Conservation (phyloP, 2,329 filamentous ascomycete species). For the Chrysosporium queenslandicum region DNA sequence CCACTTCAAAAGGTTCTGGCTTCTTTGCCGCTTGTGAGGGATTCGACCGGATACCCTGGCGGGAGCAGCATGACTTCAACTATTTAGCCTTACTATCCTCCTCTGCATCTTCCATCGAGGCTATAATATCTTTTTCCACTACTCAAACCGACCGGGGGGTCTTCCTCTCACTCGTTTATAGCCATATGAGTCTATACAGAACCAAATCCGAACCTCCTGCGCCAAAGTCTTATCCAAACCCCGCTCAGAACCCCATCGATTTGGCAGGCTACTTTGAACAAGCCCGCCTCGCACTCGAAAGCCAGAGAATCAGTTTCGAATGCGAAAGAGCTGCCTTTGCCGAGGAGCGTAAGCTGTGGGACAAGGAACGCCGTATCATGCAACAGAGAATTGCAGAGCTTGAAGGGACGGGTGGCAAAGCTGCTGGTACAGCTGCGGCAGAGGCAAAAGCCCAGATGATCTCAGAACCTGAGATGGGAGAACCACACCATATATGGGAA, state of each 20-base stretch:
- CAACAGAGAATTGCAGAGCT: conserved; percentile 35
- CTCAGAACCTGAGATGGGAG: conserved; percentile 3
- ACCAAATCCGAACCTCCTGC: neutral
- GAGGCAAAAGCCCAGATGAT: neutral
- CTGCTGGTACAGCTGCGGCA: neutral
- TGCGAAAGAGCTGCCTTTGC: conserved; percentile 34
- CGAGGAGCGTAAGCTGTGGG: conserved; percentile 37
- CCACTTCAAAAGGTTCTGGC: neutral
- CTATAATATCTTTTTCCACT: neutral
- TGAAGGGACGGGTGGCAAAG: conserved; percentile 27
- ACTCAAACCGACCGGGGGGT: neutral
- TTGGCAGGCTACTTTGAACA: conserved; percentile 31
- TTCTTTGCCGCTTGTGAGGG: neutral
- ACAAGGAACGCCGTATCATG: conserved; percentile 35
- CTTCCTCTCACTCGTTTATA: neutral
- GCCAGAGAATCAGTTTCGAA: conserved; percentile 32
- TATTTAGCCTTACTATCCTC: neutral
- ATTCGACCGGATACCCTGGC: neutral
- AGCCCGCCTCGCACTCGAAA: conserved; percentile 32
- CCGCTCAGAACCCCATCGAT: neutral
- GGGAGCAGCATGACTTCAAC: neutral
- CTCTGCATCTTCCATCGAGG: neutral
- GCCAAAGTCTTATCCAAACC: neutral
- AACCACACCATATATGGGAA: conserved; percentile 35
- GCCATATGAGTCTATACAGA: conserved; percentile 3